phyloP scores from a whole-genome alignment of 352 stramenopile genomes.

The Thalassiosira mediterranea region DNA sequence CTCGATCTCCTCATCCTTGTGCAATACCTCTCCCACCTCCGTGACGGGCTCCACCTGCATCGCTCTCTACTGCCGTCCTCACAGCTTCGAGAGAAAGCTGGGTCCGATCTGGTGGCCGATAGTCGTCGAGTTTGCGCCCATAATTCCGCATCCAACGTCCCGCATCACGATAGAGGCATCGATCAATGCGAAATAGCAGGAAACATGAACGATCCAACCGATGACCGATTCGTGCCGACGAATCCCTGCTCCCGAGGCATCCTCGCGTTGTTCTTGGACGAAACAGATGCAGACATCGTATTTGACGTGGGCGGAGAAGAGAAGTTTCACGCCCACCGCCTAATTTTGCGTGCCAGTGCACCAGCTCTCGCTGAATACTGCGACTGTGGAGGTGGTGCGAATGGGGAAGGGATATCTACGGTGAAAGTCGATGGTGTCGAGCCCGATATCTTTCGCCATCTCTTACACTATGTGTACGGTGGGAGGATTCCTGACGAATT shows the following conservation, averaged over 20 bases:
- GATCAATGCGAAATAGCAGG: too few species aligned
- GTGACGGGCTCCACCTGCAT: too few species aligned
- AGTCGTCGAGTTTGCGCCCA: too few species aligned
- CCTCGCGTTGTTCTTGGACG: slow-evolving; percentile 18
- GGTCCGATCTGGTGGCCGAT: too few species aligned
- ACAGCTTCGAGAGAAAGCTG: too few species aligned
- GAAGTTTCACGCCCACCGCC: slow-evolving; percentile 32
- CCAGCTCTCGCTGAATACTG: slow-evolving; percentile 14
- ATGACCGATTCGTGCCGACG: slow-evolving; percentile 26
- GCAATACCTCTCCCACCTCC: too few species aligned
- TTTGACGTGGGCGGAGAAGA: slow-evolving; percentile 21
- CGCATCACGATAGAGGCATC: too few species aligned
- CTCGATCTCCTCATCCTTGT: too few species aligned
- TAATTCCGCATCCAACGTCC: too few species aligned
- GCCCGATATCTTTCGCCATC: slow-evolving; percentile 26
- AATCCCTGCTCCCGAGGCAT: slow-evolving; percentile 15
- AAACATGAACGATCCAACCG: too few species aligned
- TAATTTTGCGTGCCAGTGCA: slow-evolving; percentile 15
- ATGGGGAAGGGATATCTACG: too few species aligned
- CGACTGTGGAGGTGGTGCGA: neutral
- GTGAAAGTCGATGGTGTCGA: slow-evolving; percentile 6
- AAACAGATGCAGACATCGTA: slow-evolving; percentile 22
- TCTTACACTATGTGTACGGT: slow-evolving; percentile 34
- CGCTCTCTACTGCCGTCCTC: too few species aligned
- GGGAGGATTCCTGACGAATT: slow-evolving; percentile 3